A percentile compares a stretch with the other conserved stretches of the same genome.
Evolutionary conservation across 768 basidiomycete genomes (phyloP).

Genomic region (Pholiota conissans): DNA sequence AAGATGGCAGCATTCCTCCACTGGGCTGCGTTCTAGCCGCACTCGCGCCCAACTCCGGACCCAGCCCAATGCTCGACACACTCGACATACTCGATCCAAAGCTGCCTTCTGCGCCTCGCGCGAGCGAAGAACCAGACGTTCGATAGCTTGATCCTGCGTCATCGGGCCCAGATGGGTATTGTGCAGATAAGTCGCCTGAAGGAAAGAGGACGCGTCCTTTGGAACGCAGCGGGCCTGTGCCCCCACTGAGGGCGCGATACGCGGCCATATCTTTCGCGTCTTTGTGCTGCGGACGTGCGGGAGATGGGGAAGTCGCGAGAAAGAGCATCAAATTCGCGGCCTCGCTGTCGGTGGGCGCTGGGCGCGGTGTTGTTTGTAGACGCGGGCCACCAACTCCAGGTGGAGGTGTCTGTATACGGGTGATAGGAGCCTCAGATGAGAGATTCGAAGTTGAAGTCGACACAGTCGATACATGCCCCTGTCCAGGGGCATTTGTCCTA

Average conservation of each 20-base stretch:
- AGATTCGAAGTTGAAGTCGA: constrained; percentile 33
- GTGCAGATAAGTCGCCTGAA: constrained; percentile 26
- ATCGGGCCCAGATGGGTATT: constrained; percentile 14
- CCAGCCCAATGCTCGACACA: constrained; percentile 39
- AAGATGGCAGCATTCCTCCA: background rate
- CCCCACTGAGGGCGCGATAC: constrained; percentile 52
- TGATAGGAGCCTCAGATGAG: constrained; percentile 25
- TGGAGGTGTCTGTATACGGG: constrained; percentile 40
- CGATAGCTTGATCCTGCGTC: constrained; percentile 7
- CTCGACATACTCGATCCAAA: constrained; percentile 45
- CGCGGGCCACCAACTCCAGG: constrained; percentile 21
- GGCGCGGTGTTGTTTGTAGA: constrained; percentile 43
- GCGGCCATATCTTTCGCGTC: constrained; percentile 56
- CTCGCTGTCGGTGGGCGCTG: constrained; percentile 72
- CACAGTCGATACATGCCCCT: constrained; percentile 38
- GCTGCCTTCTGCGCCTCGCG: constrained; percentile 39
- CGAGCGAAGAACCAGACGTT: constrained; percentile 16
- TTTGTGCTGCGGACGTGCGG: constrained; percentile 58
- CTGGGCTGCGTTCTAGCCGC: constrained; percentile 1
- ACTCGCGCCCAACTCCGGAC: constrained; percentile 22
- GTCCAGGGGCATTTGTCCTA: constrained; percentile 44
- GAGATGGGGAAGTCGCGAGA: constrained; percentile 84
- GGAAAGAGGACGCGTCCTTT: constrained; percentile 76
- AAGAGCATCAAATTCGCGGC: constrained; percentile 86
- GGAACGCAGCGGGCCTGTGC: constrained; percentile 44